Evolutionary conservation across 2,329 filamentous ascomycete genomes (phyloP), one percentile per base, ranked within the genome.

Genomic region (Sclerotinia trifoliorum): DNA sequence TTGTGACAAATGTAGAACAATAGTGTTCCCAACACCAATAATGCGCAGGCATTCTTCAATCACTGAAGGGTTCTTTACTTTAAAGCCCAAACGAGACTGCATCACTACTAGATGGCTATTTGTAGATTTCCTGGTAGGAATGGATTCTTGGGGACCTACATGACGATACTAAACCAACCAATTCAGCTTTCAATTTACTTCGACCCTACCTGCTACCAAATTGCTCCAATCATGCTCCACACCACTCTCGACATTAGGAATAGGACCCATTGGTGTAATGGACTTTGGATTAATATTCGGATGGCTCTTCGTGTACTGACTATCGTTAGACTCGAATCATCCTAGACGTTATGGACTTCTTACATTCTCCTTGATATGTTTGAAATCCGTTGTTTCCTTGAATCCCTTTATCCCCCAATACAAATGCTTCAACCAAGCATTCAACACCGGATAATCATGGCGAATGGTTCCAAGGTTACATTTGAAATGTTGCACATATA

Each of bases 241-340:
- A 73, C 90, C 81, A 5, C 85, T 86, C 79, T 97, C 76, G 71
- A 98, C 89, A 80, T 96, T 85, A 60, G 94, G 94, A 76, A 93
- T 74, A 10, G 94, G 94, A 0, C 94, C 94, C 49, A 96, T 78
- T 0, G 94, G 94, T 29, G 92, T 95, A 77, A 98, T 96, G 32
- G 83, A 81, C 65, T 82, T 78, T 17, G 88, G 88, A 78, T 90
- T 90, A 77, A 90, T 88, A 79, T 89, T 85, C 13, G 17, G 32
- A 78, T 89, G 86, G 77, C 83, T 90, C 85, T 96, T 97, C 83
- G 97, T 98, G 81, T 98, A 95, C 79, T 95, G 85, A 96, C 78
- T 35, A 24, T 67, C 32, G 71, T 49, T 60, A 46, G n/a, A 5
- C 7, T 26, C 19, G 5, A 21, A 55, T 10, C 26, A 32, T 19